Percentiles rank a stretch among this genome's conserved stretches.
phyloP scores from a whole-genome alignment of 257 asterid genomes.

The Solanum rostratum region DNA sequence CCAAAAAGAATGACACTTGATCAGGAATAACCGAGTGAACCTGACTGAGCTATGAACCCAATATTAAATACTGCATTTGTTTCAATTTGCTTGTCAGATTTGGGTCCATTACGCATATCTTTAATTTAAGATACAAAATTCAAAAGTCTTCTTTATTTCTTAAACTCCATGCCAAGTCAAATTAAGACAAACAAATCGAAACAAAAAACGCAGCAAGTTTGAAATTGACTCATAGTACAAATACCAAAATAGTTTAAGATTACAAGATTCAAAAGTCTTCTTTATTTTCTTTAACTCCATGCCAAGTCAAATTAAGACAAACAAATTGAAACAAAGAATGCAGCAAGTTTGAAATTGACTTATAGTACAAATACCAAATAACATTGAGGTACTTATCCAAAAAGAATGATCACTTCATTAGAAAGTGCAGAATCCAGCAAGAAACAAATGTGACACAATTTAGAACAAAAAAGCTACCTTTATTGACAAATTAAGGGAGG shows the following conservation, averaged over 20 bases:
- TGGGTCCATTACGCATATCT: too few relatives aligned
- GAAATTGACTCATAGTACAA: neutral
- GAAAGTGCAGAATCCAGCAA: neutral
- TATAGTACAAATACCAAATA: neutral
- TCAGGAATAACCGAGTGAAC: neutral
- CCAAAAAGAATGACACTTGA: neutral
- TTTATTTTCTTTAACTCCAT: neutral
- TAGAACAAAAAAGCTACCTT: constrained; percentile 37
- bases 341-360: neutral
- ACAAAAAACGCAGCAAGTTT: neutral
- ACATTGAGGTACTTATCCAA: neutral
- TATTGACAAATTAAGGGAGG: constrained; percentile 71
- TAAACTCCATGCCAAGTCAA: neutral
- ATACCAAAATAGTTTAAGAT: neutral
- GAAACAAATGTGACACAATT: neutral
- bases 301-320: neutral
- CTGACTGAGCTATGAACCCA: neutral
- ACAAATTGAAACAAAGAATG: neutral
- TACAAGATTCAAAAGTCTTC: neutral
- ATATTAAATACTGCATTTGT: neutral
- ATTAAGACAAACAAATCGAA: neutral
- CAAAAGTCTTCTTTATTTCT: neutral
- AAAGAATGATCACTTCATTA: neutral
- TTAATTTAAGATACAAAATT: neutral
- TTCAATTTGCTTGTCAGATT: too few relatives aligned